phyloP scores from a whole-genome alignment of 1,139 yeast species.

The Yamadazyma sp. region DNA sequence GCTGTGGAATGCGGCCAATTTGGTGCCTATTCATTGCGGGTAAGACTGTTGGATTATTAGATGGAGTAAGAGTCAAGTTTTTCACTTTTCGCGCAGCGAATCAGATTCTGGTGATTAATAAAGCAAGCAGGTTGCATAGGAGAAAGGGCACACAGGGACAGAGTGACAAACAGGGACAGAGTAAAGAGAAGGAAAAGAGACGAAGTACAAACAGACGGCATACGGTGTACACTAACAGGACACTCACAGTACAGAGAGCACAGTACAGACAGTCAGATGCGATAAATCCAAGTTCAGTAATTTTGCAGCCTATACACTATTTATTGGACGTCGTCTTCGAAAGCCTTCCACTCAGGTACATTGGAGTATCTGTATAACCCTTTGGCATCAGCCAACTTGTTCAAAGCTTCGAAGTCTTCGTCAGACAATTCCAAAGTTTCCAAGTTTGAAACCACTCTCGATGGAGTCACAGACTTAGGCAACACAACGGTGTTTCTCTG shows the following conservation, averaged over 20 bases:
- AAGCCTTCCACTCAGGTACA: slow-evolving; percentile 26
- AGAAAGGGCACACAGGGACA: slow-evolving; percentile 1
- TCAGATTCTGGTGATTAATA: slow-evolving; percentile 2
- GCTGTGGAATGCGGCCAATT: not conserved
- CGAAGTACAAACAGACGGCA: too few relatives aligned
- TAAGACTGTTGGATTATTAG: too few relatives aligned
- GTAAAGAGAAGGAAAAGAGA: too few relatives aligned
- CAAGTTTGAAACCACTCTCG: slow-evolving; percentile 35
- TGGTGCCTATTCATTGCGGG: not conserved
- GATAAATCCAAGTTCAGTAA: too few relatives aligned
- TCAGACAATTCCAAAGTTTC: slow-evolving; percentile 29
- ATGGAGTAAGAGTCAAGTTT: slow-evolving; percentile 1
- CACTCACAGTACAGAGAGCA: too few relatives aligned
- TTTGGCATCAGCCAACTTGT: slow-evolving; percentile 27
- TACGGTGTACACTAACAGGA: too few relatives aligned
- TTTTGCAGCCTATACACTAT: too few relatives aligned
- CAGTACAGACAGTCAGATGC: too few relatives aligned
- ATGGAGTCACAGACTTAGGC: slow-evolving; percentile 50
- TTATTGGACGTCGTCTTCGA: slow-evolving; percentile 18
- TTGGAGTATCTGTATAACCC: slow-evolving; percentile 32
- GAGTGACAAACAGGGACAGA: not conserved
- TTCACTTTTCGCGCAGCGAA: slow-evolving; percentile 4
- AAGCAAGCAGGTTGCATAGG: too few relatives aligned
- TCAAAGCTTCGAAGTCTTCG: slow-evolving; percentile 35
- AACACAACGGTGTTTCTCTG: slow-evolving; percentile 52